Conservation (phyloP, 176 grass and related monocot species). For the Microstegium vimineum region DNA sequence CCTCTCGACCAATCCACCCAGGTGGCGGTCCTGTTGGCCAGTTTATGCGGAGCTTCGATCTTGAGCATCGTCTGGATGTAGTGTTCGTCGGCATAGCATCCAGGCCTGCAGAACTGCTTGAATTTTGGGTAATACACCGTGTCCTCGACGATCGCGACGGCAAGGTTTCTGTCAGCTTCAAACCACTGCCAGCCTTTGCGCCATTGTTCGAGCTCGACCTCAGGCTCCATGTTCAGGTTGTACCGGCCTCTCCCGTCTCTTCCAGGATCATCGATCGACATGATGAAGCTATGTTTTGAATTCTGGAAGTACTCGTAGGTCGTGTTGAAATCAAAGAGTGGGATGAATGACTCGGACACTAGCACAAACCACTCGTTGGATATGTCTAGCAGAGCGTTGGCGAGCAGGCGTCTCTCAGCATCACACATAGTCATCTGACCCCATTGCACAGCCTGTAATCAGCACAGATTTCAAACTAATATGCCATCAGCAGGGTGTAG, state of each 20-base stretch:
- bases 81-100: conserved; percentile 89
- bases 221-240: conserved; percentile 68
- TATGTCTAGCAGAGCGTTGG: conserved; percentile 80
- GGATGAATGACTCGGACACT: conserved; percentile 86
- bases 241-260: conserved; percentile 81
- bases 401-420: conserved; percentile 86
- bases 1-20: conserved; percentile 98
- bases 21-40: conserved; percentile 79
- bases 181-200: conserved; percentile 97
- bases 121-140: conserved; percentile 80
- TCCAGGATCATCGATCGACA: conserved; percentile 66
- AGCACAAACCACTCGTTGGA: conserved; percentile 92
- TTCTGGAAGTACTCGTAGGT: conserved; percentile 72
- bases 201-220: conserved; percentile 82
- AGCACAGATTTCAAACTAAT: conserved; percentile 22
- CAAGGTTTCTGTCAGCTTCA: conserved; percentile 60
- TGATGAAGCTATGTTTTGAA: conserved; percentile 74
- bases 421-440: conserved; percentile 94
- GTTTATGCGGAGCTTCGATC: conserved; percentile 58
- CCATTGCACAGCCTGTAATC: conserved; percentile 72
- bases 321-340: conserved; percentile 74
- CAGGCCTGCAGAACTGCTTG: conserved; percentile 67
- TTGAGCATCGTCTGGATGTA: conserved; percentile 89
- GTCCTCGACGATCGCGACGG: conserved; percentile 56
- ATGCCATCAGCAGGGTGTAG: not conserved